Conservation (phyloP, 495 filamentous ascomycete species). For the Cryomyces antarcticus region DNA sequence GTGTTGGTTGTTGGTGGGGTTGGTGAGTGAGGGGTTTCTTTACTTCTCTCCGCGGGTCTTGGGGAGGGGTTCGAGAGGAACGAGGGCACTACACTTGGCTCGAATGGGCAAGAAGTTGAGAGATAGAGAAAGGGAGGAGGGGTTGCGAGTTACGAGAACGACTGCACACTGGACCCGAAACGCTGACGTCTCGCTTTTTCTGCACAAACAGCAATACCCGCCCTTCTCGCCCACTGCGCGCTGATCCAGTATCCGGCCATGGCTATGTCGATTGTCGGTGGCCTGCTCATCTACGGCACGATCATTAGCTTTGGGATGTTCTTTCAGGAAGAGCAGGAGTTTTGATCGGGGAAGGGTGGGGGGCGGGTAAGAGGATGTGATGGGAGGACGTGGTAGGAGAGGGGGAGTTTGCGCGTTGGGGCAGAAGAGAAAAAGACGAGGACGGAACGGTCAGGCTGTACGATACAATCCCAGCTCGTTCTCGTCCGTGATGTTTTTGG, state of each 20-base stretch:
- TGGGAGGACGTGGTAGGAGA: no score
- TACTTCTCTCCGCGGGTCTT: neutral
- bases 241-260: conserved; percentile 69
- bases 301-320: conserved; percentile 97
- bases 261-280: conserved; percentile 86
- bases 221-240: conserved; percentile 63
- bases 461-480: no score
- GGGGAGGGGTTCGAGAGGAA: neutral
- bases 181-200: neutral
- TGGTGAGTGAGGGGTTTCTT: conserved; percentile 36
- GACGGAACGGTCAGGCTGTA: no score
- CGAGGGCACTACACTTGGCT: neutral
- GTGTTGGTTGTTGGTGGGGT: conserved; percentile 97
- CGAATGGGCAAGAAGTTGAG: neutral
- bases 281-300: conserved; percentile 87
- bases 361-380: no score
- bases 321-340: conserved; percentile 92
- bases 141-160: conserved; percentile 3
- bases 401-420: no score
- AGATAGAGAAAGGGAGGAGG: neutral
- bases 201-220: conserved; percentile 53
- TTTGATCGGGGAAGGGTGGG: conserved; percentile 12
- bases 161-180: neutral
- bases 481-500: no score
- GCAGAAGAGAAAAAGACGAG: no score